Evolutionary conservation across 495 filamentous ascomycete genomes (phyloP), one percentile per base, ranked within the genome.

Genomic region (Rhypophila decipiens): DNA sequence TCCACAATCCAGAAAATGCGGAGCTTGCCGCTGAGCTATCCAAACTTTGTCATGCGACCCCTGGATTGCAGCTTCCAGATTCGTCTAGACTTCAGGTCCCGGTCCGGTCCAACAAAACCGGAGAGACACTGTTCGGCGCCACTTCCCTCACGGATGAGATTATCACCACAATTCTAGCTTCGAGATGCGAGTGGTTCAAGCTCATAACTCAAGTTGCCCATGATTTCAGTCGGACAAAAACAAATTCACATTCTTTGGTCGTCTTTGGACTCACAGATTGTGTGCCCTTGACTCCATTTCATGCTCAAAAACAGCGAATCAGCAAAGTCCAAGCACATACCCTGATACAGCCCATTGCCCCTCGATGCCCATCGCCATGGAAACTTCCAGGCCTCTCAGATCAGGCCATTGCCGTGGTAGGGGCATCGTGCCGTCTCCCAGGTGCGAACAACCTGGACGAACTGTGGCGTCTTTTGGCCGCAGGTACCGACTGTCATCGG

Each of bases 391-490:
- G 21, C n/a, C 41, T 53, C 19, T 47, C 51, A 11, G 49, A 59
- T 1, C 52, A 66, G 24, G 54, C 62, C n/a, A 49, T 72, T 31
- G 74, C 73, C 23, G 61, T 79, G 12, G 63, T 79, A 15, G 74
- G 73, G 8, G 67, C 74, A 58, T 56, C 74, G 4, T 80, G 72
- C 49, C 68, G 74, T n/a, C 69, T 81, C 24, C 76, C 79, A n/a
- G 77, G 68, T 0, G 60, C 59, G 19, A 71, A 71, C 5, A 23
- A 63, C 47, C 65, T 51, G 33, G 60, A 67, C n/a, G 55, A 58
- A 5, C 65, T 81, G 21, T 83, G 74, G 75, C 12, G 39, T 24
- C 19, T 53, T 2, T 17, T 60, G 13, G 19, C 55, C 4, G 13
- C 29, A 0, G 34, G 45, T 12, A 0, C 36, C n/a, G 2, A 7